Conservation (phyloP, 2,329 filamentous ascomycete genomes). For the Beauveria bassiana region DNA sequence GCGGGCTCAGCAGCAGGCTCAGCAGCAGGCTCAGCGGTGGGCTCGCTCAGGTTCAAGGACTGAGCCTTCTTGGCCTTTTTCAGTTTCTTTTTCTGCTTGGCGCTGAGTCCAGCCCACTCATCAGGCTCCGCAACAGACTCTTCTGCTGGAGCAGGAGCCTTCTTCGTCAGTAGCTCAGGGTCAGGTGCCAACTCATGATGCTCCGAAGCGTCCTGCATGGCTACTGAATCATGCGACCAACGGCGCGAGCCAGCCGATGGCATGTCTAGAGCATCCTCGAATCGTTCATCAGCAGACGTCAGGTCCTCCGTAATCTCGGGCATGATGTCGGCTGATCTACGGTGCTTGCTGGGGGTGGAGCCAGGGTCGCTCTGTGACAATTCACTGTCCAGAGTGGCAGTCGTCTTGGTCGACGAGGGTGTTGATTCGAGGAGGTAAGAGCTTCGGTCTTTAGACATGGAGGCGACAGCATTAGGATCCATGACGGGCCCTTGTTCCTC, state of each 20-base stretch:
- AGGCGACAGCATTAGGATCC: conserved; percentile 32
- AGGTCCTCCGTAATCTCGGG: conserved; percentile 23
- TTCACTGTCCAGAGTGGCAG: conserved; percentile 19
- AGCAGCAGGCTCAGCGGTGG: not conserved
- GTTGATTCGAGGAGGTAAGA: conserved; percentile 34
- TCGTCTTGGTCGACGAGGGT: conserved; percentile 25
- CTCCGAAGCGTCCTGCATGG: conserved; percentile 7
- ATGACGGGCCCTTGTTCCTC: conserved; percentile 19
- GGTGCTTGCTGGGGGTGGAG: conserved; percentile 20
- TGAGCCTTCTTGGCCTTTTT: conserved; percentile 18
- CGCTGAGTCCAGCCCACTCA: conserved; percentile 11
- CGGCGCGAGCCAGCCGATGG: conserved; percentile 8
- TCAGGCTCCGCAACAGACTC: conserved; percentile 7
- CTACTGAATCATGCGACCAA: conserved; percentile 15
- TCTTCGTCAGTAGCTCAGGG: not conserved
- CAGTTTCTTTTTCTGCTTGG: conserved; percentile 21
- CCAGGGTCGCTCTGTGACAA: conserved; percentile 17
- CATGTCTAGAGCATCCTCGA: conserved; percentile 27
- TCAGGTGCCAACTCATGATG: conserved; percentile 8
- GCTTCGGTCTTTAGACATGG: conserved; percentile 35
- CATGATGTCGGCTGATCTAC: conserved; percentile 11
- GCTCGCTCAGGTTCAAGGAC: not conserved
- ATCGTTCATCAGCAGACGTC: conserved; percentile 28
- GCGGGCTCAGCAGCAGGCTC: not conserved
- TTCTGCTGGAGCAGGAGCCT: not conserved